These are phyloP conservation scores for Suillus cothurnatus DNA, from an alignment of 768 basidiomycete genomes.

Conservation along the genomic window DNA sequence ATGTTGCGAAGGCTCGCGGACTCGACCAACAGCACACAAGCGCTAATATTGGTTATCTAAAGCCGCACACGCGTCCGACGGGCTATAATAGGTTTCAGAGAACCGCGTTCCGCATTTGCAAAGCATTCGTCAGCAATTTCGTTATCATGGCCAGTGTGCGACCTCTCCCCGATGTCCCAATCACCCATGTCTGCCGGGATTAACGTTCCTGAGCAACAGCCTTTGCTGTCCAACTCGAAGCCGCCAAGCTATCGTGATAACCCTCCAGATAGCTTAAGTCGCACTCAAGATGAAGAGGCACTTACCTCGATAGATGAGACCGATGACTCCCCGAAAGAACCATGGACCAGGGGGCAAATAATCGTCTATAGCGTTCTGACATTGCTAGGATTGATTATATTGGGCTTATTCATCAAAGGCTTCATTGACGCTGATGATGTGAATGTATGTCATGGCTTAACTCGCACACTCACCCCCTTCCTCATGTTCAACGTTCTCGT, in stretches of 20 bases:
- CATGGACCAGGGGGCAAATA: constrained; percentile 15
- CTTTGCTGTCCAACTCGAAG: constrained; percentile 23
- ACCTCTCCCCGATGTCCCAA: background rate
- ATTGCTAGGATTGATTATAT: constrained; percentile 37
- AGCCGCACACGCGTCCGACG: background rate
- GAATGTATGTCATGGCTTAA: constrained; percentile 47
- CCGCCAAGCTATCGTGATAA: constrained; percentile 20
- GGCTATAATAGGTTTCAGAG: background rate
- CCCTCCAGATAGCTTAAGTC: background rate
- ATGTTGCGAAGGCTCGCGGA: background rate
- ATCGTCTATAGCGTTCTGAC: constrained; percentile 36
- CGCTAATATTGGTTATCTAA: background rate
- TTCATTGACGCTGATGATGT: constrained; percentile 70
- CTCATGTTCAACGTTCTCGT: constrained; percentile 35
- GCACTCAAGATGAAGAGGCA: constrained; percentile 18
- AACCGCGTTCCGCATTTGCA: background rate
- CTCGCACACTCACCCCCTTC: constrained; percentile 41
- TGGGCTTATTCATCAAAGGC: constrained; percentile 65
- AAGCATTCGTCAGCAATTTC: constrained; percentile 1
- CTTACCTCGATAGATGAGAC: constrained; percentile 6
- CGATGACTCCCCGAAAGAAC: constrained; percentile 11
- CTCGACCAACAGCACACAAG: too few species aligned
- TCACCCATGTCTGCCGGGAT: constrained; percentile 4
- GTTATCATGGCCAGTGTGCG: background rate
- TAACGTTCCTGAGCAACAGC: constrained; percentile 23